These are phyloP conservation scores for Magnusiomyces tetraspermus DNA, from an alignment of 1,139 yeast species.

Conservation along the genomic window DNA sequence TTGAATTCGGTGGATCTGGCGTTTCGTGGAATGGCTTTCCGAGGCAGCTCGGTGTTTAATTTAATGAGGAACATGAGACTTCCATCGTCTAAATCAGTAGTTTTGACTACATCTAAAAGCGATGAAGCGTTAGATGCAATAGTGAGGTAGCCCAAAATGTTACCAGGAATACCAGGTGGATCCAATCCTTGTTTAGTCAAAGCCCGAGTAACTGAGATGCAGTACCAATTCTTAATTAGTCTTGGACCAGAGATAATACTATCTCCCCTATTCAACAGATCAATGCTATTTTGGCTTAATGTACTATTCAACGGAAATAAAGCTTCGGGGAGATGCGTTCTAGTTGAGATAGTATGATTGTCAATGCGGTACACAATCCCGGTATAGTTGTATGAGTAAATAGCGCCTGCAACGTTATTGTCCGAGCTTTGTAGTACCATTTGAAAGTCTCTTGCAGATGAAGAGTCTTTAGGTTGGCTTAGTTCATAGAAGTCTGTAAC, in stretches of 20 bases:
- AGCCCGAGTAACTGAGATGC: slow-evolving; percentile 21
- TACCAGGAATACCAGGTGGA: neutral
- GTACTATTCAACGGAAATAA: slow-evolving; percentile 18
- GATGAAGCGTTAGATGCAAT: slow-evolving; percentile 53
- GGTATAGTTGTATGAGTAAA: slow-evolving; percentile 19
- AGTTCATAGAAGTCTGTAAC: slow-evolving; percentile 19
- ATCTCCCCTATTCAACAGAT: neutral
- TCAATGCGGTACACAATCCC: slow-evolving; percentile 7
- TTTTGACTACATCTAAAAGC: slow-evolving; percentile 42
- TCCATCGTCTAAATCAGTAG: slow-evolving; percentile 33
- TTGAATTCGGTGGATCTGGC: slow-evolving; percentile 27
- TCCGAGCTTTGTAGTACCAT: slow-evolving; percentile 23
- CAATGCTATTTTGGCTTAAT: neutral
- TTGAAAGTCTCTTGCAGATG: slow-evolving; percentile 16
- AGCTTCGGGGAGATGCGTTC: slow-evolving; percentile 16
- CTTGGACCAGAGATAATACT: slow-evolving; percentile 12
- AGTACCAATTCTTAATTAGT: slow-evolving; percentile 15
- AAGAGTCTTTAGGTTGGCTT: slow-evolving; percentile 14
- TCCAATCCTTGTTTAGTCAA: slow-evolving; percentile 10
- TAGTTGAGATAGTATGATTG: slow-evolving; percentile 10
- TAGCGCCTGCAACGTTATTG: slow-evolving; percentile 21
- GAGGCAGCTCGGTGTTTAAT: slow-evolving; percentile 15
- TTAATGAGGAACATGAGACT: slow-evolving; percentile 30
- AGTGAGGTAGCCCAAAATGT: slow-evolving; percentile 52
- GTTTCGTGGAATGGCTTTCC: slow-evolving; percentile 73